Conservation (phyloP, 768 basidiomycete genomes). For the Collybiopsis confluens region DNA sequence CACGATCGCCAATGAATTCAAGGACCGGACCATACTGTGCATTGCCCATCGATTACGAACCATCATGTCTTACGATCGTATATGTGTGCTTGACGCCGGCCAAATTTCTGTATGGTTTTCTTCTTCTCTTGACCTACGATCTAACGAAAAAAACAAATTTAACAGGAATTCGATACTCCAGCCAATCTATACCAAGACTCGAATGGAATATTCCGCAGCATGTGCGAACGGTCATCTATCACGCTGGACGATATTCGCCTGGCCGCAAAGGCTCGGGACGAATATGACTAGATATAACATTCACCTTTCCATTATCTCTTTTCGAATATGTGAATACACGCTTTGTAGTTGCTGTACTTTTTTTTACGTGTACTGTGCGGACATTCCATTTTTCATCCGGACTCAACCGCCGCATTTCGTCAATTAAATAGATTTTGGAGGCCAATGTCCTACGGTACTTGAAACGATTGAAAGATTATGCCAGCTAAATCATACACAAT, state of each 20-base stretch:
- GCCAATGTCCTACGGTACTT: constrained; percentile 1
- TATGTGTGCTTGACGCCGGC: constrained; percentile 84
- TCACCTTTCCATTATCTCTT: no score
- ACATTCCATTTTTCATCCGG: neutral
- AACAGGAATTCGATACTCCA: constrained; percentile 80
- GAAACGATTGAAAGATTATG: constrained; percentile 5
- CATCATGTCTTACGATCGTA: constrained; percentile 84
- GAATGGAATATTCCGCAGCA: constrained; percentile 74
- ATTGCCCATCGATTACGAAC: constrained; percentile 70
- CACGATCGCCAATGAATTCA: constrained; percentile 82
- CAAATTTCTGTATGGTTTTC: constrained; percentile 54
- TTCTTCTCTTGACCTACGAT: neutral
- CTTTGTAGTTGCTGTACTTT: neutral
- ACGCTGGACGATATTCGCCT: constrained; percentile 61
- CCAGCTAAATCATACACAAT: constrained; percentile 6
- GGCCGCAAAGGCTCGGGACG: constrained; percentile 26
- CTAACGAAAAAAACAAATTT: constrained; percentile 4
- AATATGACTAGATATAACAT: neutral
- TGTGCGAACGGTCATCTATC: constrained; percentile 84
- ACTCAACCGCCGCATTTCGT: neutral
- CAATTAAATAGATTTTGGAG: constrained; percentile 5
- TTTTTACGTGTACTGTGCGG: neutral
- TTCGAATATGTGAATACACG: neutral
- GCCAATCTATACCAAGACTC: constrained; percentile 50
- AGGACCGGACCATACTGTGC: constrained; percentile 79